Evolutionary conservation across 345 rosid species (phyloP).

Genomic region (Orychophragmus violaceus): DNA sequence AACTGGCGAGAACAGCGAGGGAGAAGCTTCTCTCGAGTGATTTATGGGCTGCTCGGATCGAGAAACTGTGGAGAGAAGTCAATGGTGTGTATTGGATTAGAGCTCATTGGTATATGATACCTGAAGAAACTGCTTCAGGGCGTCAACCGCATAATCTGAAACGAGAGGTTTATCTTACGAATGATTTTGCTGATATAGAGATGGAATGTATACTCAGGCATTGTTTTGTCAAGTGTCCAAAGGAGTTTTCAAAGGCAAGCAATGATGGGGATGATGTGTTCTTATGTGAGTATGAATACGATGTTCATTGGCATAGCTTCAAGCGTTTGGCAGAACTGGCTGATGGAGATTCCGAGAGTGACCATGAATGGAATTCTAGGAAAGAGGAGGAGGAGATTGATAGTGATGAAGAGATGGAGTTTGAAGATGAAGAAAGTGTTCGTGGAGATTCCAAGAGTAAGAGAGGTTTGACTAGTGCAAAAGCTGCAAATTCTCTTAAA

Average conservation of each 20-base stretch:
- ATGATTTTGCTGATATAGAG: constrained; percentile 80
- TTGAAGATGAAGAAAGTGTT: constrained; percentile 36
- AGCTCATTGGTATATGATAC: constrained; percentile 81
- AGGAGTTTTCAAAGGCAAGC: constrained; percentile 61
- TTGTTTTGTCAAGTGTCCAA: constrained; percentile 70
- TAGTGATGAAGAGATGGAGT: constrained; percentile 63
- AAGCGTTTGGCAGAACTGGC: constrained; percentile 63
- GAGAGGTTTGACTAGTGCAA: constrained; percentile 32
- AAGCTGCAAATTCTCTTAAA: constrained; percentile 68
- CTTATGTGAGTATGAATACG: constrained; percentile 89
- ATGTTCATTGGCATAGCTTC: constrained; percentile 80
- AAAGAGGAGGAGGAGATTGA: constrained; percentile 41
- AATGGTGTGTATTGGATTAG: constrained; percentile 66
- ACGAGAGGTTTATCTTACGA: constrained; percentile 77
- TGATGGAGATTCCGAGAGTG: constrained; percentile 53
- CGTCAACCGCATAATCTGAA: constrained; percentile 73
- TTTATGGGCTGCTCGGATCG: constrained; percentile 75
- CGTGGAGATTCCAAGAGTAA: constrained; percentile 33
- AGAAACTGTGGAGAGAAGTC: constrained; percentile 74
- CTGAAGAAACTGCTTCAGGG: constrained; percentile 85
- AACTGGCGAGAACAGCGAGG: constrained; percentile 55
- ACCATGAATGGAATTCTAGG: constrained; percentile 75
- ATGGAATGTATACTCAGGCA: constrained; percentile 77
- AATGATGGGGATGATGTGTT: constrained; percentile 85
- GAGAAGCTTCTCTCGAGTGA: constrained; percentile 89